A percentile compares a stretch with the other conserved stretches of the same genome.
Conservation (phyloP, 371 early-diverging fungal genomes). For the Mucor indicus region DNA sequence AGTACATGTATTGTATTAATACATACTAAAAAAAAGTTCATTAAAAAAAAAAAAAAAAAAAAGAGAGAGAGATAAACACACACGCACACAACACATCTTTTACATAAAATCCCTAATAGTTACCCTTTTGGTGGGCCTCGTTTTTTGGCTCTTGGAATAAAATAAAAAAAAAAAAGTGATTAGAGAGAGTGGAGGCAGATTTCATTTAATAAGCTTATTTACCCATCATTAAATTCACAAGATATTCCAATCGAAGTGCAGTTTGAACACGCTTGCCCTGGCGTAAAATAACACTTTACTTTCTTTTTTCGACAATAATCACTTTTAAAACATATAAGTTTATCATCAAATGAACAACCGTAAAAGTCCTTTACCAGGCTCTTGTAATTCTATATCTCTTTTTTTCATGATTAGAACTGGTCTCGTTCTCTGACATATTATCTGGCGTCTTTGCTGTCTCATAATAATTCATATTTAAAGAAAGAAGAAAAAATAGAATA, state of each 20-base stretch:
- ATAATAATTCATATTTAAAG: no score
- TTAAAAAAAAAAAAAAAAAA: no score
- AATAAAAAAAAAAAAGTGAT: background rate
- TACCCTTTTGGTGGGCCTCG: slow-evolving; percentile 64
- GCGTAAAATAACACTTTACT: slow-evolving; percentile 26
- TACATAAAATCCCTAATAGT: background rate
- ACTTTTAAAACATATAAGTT: slow-evolving; percentile 1
- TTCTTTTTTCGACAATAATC: slow-evolving; percentile 37
- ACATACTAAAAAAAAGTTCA: no score
- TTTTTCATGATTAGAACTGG: background rate
- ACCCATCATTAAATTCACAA: slow-evolving; percentile 33
- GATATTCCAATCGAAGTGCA: slow-evolving; percentile 18
- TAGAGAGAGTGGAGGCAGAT: no score
- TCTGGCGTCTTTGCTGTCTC: background rate
- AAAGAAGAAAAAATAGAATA: no score
- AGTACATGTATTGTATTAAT: no score
- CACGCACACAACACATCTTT: no score
- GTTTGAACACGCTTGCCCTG: slow-evolving; percentile 23
- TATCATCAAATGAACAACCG: background rate
- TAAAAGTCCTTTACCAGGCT: background rate
- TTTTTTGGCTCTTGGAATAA: slow-evolving; percentile 28
- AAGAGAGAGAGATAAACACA: no score
- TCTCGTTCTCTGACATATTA: background rate
- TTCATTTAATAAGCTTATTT: no score
- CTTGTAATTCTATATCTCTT: slow-evolving; percentile 1